These are phyloP conservation scores for Chlorella sp. DNA, from an alignment of 139 green algal species.

Conservation along the genomic window DNA sequence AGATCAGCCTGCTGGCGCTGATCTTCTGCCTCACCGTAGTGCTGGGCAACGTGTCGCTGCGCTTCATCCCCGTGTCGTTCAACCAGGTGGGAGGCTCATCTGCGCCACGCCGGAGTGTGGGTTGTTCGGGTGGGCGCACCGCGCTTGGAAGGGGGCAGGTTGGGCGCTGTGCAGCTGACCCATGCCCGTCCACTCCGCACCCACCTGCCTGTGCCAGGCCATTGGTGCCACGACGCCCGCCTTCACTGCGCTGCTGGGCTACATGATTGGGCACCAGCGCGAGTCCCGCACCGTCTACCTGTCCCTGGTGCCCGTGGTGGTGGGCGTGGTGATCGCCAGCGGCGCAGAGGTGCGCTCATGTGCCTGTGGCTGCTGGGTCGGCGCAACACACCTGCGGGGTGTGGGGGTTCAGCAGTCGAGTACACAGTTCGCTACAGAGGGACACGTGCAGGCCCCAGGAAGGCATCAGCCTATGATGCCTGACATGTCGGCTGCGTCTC, in stretches of 20 bases:
- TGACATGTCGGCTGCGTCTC: too few species aligned
- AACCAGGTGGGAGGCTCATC: conserved; percentile 68
- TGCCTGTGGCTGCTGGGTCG: too few species aligned
- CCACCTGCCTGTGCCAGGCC: conserved; percentile 35
- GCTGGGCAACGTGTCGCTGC: conserved; percentile 88
- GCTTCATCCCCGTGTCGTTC: conserved; percentile 93
- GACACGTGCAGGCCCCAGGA: too few species aligned
- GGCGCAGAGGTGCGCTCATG: conserved; percentile 71
- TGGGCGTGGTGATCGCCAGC: conserved; percentile 89
- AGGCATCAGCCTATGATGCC: too few species aligned
- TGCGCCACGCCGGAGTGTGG: too few species aligned
- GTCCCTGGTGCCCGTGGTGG: conserved; percentile 88
- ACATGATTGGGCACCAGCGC: conserved; percentile 57
- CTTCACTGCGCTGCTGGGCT: conserved; percentile 90
- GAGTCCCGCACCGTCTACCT: conserved; percentile 80
- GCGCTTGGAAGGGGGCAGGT: too few species aligned
- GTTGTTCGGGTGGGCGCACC: too few species aligned
- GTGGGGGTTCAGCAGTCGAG: too few species aligned
- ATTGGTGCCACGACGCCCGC: conserved; percentile 94
- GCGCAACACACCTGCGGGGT: too few species aligned
- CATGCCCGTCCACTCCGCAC: too few species aligned
- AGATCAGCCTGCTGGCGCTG: conserved; percentile 78
- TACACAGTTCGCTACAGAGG: too few species aligned
- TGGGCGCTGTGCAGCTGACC: too few species aligned
- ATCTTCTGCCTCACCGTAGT: conserved; percentile 94